A percentile compares a stretch with the other conserved stretches of the same genome.
phyloP scores from a whole-genome alignment of 2,329 filamentous ascomycete genomes.

The Aspergillus carbonarius region DNA sequence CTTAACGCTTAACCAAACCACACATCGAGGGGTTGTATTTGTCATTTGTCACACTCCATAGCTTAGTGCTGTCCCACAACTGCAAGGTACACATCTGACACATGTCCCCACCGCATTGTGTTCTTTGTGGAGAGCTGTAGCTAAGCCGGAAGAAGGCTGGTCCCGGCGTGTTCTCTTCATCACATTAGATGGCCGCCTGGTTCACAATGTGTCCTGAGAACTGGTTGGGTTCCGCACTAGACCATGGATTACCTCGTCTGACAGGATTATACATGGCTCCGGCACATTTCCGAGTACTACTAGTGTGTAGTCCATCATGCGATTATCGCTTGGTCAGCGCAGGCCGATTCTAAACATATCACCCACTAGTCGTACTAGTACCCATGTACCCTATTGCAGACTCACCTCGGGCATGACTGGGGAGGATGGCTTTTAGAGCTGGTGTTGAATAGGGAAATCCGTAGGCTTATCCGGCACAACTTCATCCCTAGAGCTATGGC shows the following conservation, averaged over 20 bases:
- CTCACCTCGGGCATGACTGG: not conserved
- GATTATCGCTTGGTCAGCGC: not conserved
- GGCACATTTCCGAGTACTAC: not conserved
- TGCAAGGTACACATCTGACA: not conserved
- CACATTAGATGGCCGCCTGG: not conserved
- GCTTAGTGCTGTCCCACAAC: too few species aligned
- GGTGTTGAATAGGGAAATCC: not conserved
- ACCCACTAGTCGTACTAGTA: not conserved
- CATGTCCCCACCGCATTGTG: not conserved
- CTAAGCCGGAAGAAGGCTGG: not conserved
- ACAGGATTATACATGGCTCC: too few species aligned
- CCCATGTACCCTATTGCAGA: not conserved
- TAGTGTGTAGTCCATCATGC: not conserved
- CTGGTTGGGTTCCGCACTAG: not conserved
- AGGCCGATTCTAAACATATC: not conserved
- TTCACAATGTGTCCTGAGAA: not conserved
- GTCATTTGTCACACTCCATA: not conserved
- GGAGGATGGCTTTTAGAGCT: not conserved
- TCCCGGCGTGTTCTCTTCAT: not conserved
- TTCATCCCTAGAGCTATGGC: not conserved
- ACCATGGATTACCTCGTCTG: too few species aligned
- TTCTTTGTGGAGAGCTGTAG: not conserved
- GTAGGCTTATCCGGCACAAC: not conserved
- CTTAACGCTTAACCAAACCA: too few species aligned
- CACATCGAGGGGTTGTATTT: not conserved